Base-by-base conservation (phyloP, 2,329 filamentous ascomycete species). In the Akanthomyces lecanii region DNA sequence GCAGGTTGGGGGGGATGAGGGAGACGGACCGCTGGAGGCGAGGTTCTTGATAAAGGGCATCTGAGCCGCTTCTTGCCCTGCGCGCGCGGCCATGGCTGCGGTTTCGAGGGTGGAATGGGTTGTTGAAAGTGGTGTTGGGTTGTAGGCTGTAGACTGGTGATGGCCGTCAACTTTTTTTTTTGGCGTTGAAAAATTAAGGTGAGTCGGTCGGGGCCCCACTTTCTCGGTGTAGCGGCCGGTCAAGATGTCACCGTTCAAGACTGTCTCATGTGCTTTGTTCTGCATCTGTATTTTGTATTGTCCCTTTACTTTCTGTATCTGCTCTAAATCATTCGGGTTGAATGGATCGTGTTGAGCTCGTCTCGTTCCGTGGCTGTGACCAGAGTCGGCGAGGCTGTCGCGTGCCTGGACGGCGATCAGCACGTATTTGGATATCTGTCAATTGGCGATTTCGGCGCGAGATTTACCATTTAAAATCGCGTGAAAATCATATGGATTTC, bases 21-120 rank as follows among this genome's bases (percentile, higher is more conserved):
- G 21, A 54, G 63, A 78, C 83, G 66, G 73, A 94, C 91, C 90
- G 77, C 90, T 95, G 42, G 91, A 93, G 62, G 90, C 90, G 66
- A 96, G 86, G 73, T 93, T 88, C 75, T 87, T 90, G 66, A 96
- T 88, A 68, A 96, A 96, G 6, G 91, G 89, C 81, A 85, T 84
- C 65, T 78, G 79, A 63, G 77, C 75, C 69, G 80, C 79, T 52
- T 75, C 63, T 54, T 59, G 62, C 8, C 62, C 55, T 40, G 50
- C 30, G 67, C 76, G 73, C 64, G 77, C 68, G 57, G 77, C 74
- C 74, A 79, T 78, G n/a, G 42, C 59, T 38, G 48, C 30, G 51
- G 50, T 55, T 45, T 28, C 59, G 68, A 73, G 59, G 62, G 5
- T 42, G 59, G 16, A 45, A 10, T 55, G n/a, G 48, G 48, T 25